Conservation (phyloP, 176 grass and related monocot genomes). For the Alopecurus myosuroides region DNA sequence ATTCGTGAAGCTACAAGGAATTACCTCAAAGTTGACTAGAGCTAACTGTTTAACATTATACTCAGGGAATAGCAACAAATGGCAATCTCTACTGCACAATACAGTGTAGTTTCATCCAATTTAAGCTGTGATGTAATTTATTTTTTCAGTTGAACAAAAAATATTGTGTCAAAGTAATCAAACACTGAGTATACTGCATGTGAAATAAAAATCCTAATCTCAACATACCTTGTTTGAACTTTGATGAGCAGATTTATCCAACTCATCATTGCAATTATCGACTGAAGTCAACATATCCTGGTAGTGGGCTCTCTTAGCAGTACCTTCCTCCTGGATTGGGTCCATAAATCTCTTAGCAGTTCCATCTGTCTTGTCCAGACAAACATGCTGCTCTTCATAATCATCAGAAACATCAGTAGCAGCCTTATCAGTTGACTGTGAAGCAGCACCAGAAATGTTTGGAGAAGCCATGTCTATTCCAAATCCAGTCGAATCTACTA, state of each 20-base stretch:
- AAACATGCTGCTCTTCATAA: slow-evolving; percentile 29
- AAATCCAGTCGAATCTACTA: slow-evolving; percentile 48
- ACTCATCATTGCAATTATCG: slow-evolving; percentile 11
- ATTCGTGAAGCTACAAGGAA: slow-evolving; percentile 5
- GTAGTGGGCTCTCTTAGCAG: slow-evolving; percentile 45
- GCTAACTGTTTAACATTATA: not conserved
- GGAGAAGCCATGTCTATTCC: slow-evolving; percentile 25
- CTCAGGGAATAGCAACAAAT: slow-evolving; percentile 13
- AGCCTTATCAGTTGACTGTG: slow-evolving; percentile 24
- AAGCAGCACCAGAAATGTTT: slow-evolving; percentile 20
- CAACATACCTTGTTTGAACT: slow-evolving; percentile 28
- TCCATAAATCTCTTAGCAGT: slow-evolving; percentile 52
- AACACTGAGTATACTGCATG: not conserved
- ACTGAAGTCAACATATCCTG: slow-evolving; percentile 30
- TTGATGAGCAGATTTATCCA: slow-evolving; percentile 13
- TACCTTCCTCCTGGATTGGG: slow-evolving; percentile 39
- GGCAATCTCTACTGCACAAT: slow-evolving; percentile 15
- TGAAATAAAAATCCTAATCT: not conserved
- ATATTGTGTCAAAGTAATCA: slow-evolving; percentile 21
- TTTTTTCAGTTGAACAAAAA: slow-evolving; percentile 14
- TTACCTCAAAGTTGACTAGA: not conserved
- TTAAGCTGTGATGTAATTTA: slow-evolving; percentile 9
- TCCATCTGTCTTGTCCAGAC: slow-evolving; percentile 24
- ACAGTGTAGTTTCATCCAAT: slow-evolving; percentile 20
- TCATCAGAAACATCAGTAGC: slow-evolving; percentile 35